Percentiles rank a stretch among this genome's conserved stretches.
Evolutionary conservation across 257 asterid species (phyloP).

Genomic region (Petunia secreta): DNA sequence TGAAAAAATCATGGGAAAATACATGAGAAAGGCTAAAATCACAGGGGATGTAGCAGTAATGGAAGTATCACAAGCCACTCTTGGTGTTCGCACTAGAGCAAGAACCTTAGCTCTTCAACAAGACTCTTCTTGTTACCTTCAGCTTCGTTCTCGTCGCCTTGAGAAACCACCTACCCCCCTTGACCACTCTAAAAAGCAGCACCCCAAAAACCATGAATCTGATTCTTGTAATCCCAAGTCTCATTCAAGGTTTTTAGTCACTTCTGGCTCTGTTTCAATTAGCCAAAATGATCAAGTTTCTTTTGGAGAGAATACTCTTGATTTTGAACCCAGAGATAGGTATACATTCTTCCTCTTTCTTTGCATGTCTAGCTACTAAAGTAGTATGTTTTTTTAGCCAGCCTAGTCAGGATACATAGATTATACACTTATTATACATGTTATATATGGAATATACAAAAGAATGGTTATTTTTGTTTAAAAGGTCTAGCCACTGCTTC

Average conservation of each 20-base stretch:
- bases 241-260: conserved; percentile 10
- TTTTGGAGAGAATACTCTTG: conserved; percentile 55
- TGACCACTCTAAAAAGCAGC: conserved; percentile 13
- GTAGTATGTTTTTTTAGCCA: not conserved
- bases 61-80: conserved; percentile 55
- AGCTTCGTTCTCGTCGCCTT: conserved; percentile 73
- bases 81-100: conserved; percentile 79
- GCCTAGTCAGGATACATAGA: too few species aligned
- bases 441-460: too few species aligned
- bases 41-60: conserved; percentile 53
- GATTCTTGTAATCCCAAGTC: conserved; percentile 22
- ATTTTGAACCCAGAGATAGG: conserved; percentile 49
- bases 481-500: too few species aligned
- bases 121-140: conserved; percentile 51
- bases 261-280: conserved; percentile 40
- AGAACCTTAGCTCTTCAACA: conserved; percentile 77
- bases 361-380: not conserved
- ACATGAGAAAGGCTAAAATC: conserved; percentile 56
- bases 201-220: conserved; percentile 8
- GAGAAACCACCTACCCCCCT: conserved; percentile 32
- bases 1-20: conserved; percentile 51
- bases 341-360: conserved; percentile 25
- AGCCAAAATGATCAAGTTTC: conserved; percentile 43
- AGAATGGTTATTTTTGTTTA: too few species aligned
- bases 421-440: too few species aligned